A percentile compares a stretch with the other conserved stretches of the same genome.
Evolutionary conservation across 495 filamentous ascomycete genomes (phyloP).

Genomic region (Apiosordaria backusii): DNA sequence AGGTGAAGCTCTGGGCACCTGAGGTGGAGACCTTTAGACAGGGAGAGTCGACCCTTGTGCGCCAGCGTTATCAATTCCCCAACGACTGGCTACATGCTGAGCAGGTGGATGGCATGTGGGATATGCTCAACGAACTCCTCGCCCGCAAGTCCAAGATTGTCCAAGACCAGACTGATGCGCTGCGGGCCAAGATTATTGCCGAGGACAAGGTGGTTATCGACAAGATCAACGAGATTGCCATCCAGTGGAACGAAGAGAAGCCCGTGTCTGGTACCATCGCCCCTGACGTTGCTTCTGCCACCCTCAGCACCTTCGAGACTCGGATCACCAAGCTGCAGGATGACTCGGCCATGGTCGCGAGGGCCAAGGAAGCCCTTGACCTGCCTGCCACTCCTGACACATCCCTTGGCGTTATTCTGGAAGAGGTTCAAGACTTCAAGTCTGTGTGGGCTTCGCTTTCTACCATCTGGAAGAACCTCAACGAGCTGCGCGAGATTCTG

Average conservation of each 20-base stretch:
- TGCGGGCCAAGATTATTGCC: constrained; percentile 91
- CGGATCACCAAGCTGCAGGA: constrained; percentile 76
- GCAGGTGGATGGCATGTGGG: constrained; percentile 92
- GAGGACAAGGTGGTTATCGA: constrained; percentile 87
- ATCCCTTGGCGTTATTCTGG: constrained; percentile 72
- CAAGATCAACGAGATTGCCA: constrained; percentile 78
- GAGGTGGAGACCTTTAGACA: constrained; percentile 94
- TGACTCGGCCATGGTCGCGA: constrained; percentile 90
- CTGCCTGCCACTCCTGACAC: constrained; percentile 75
- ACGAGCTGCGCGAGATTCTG: constrained; percentile 83
- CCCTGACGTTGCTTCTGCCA: constrained; percentile 78
- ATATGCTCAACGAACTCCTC: constrained; percentile 81
- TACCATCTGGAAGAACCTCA: constrained; percentile 94
- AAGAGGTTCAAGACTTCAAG: constrained; percentile 98
- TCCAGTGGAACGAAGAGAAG: constrained; percentile 91
- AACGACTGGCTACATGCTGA: constrained; percentile 91
- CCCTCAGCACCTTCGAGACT: constrained; percentile 73
- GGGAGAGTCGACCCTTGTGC: constrained; percentile 82
- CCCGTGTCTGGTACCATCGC: constrained; percentile 91
- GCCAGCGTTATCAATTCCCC: constrained; percentile 90
- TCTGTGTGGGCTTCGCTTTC: constrained; percentile 93
- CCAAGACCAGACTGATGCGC: constrained; percentile 88
- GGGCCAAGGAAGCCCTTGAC: constrained; percentile 93
- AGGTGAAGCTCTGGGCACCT: constrained; percentile 87
- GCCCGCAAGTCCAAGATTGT: constrained; percentile 88